Conservation (phyloP, 2,329 filamentous ascomycete genomes). For the Kalmusia sp. region DNA sequence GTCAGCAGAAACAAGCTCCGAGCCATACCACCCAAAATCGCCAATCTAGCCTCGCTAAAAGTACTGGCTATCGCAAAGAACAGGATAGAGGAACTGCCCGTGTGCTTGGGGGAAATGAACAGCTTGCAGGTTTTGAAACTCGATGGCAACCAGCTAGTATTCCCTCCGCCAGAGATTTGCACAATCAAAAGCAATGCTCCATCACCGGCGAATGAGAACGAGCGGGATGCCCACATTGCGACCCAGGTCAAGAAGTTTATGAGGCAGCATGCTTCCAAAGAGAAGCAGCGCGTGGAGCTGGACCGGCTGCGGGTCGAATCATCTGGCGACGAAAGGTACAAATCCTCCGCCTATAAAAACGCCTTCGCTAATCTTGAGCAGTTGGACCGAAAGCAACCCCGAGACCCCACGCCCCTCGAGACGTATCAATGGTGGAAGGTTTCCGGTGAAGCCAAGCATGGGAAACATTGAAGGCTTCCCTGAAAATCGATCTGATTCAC, state of each 20-base stretch:
- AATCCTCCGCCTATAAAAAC: neutral
- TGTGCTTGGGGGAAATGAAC: conserved; percentile 86
- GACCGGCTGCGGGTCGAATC: conserved; percentile 52
- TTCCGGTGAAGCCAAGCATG: conserved; percentile 72
- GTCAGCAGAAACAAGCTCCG: conserved; percentile 87
- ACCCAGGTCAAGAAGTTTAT: conserved; percentile 67
- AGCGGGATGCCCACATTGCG: conserved; percentile 66
- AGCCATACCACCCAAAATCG: conserved; percentile 78
- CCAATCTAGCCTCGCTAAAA: conserved; percentile 82
- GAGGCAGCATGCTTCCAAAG: conserved; percentile 50
- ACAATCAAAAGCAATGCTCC: conserved; percentile 49
- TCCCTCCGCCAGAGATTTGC: conserved; percentile 65
- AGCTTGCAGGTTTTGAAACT: conserved; percentile 90
- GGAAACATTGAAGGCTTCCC: conserved; percentile 66
- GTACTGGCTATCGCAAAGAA: conserved; percentile 90
- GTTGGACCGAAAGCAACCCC: conserved; percentile 68
- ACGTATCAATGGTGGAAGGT: conserved; percentile 61
- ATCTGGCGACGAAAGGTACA: conserved; percentile 50
- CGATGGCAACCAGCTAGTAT: conserved; percentile 83
- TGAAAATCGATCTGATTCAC: conserved; percentile 71
- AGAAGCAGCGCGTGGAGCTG: conserved; percentile 40
- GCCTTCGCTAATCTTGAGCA: conserved; percentile 44
- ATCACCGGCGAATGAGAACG: conserved; percentile 62
- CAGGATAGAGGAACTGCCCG: conserved; percentile 81
- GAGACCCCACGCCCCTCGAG: conserved; percentile 79